Conservation (phyloP, 768 basidiomycete genomes). For the Peribolospora baueri region DNA sequence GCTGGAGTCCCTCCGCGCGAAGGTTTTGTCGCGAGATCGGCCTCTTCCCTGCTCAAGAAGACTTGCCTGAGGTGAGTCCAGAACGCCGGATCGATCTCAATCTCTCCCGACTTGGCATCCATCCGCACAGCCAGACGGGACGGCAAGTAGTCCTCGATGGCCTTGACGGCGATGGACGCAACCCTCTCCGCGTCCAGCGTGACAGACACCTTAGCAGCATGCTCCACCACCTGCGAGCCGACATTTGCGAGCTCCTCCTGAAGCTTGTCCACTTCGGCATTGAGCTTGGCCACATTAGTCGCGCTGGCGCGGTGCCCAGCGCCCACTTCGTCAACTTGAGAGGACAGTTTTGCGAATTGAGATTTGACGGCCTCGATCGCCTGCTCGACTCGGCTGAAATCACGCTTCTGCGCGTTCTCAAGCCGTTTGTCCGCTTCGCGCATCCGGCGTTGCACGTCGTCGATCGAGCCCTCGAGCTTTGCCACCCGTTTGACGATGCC, state of each 20-base stretch:
- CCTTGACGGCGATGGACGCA: constrained; percentile 11
- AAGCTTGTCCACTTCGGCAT: constrained; percentile 7
- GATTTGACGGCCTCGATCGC: neutral
- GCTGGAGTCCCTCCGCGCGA: neutral
- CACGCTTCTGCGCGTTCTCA: neutral
- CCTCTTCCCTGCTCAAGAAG: constrained; percentile 16
- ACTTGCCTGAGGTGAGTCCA: constrained; percentile 23
- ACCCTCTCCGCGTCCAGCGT: constrained; percentile 15
- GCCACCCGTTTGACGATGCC: constrained; percentile 2
- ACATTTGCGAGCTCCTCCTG: constrained; percentile 14
- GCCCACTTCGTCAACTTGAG: constrained; percentile 1
- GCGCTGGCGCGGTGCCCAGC: neutral
- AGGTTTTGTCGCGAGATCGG: neutral
- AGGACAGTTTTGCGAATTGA: neutral
- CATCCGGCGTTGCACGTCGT: constrained; percentile 6
- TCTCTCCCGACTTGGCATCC: constrained; percentile 12
- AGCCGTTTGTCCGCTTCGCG: neutral
- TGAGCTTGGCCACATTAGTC: neutral
- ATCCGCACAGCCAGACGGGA: constrained; percentile 18
- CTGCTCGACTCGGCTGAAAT: neutral
- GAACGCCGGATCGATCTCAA: constrained; percentile 22
- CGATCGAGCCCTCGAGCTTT: constrained; percentile 5
- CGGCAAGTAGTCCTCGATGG: constrained; percentile 21
- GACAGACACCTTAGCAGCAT: neutral
- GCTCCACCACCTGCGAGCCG: constrained; percentile 13